phyloP scores from a whole-genome alignment of 1,284 basidiomycete species.

The Cronartium quercuum region DNA sequence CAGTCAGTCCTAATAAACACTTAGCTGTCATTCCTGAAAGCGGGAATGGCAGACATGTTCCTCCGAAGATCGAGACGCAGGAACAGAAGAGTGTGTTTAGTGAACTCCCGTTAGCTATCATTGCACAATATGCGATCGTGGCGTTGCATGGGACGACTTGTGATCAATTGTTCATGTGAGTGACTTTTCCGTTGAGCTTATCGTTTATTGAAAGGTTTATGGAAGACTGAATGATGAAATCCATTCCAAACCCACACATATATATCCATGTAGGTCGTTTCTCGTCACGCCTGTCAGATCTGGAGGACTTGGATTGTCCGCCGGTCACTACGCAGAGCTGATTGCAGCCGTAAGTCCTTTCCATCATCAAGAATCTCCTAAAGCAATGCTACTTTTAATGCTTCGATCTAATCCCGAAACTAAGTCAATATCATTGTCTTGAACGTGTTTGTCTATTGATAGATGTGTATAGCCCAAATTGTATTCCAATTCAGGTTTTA shows the following conservation, averaged over 20 bases:
- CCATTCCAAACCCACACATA: not conserved
- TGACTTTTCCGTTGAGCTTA: not conserved
- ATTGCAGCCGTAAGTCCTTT: slow-evolving; percentile 48
- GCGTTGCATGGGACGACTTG: slow-evolving; percentile 49
- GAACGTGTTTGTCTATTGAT: slow-evolving; percentile 33
- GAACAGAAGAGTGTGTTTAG: slow-evolving; percentile 20
- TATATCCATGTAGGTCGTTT: slow-evolving; percentile 42
- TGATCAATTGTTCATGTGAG: slow-evolving; percentile 49
- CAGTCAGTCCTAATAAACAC: slow-evolving; percentile 43
- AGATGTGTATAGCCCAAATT: slow-evolving; percentile 43
- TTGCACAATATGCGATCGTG: slow-evolving; percentile 48
- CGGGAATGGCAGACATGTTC: not conserved
- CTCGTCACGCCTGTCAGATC: slow-evolving; percentile 47
- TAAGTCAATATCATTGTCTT: not conserved
- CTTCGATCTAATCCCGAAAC: slow-evolving; percentile 14
- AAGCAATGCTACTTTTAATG: not conserved
- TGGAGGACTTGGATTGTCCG: slow-evolving; percentile 48
- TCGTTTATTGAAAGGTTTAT: not conserved
- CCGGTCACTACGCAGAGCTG: slow-evolving; percentile 49
- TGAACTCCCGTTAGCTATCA: slow-evolving; percentile 46
- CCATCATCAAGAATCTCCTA: slow-evolving; percentile 2
- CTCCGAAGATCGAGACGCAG: not conserved
- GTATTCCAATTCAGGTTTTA: slow-evolving; percentile 57
- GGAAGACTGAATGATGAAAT: not conserved
- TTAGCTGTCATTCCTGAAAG: slow-evolving; percentile 9